Conservation (phyloP, 108 stramenopile species). For the Cafeteria roenbergensis region DNA sequence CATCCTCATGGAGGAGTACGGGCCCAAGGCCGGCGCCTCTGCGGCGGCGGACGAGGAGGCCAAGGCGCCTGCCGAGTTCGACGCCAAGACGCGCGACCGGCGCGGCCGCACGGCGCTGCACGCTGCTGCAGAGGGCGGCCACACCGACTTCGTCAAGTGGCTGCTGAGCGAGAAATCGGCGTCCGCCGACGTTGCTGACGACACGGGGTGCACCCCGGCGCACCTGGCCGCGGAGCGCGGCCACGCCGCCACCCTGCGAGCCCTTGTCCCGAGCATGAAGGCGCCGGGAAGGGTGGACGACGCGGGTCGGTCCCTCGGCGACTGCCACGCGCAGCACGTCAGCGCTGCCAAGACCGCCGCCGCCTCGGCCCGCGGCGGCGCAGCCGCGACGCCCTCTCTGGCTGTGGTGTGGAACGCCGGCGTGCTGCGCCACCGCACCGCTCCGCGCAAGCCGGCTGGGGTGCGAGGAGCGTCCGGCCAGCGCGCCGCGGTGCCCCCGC, state of each 20-base stretch:
- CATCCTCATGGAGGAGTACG: not conserved
- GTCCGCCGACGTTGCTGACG: not conserved
- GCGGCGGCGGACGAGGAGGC: not conserved
- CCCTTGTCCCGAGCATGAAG: not conserved
- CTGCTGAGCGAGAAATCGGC: not conserved
- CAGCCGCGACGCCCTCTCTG: not conserved
- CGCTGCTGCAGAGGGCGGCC: not conserved
- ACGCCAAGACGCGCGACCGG: not conserved
- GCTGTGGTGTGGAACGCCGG: not conserved
- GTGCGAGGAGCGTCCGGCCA: no score
- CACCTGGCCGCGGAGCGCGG: not conserved
- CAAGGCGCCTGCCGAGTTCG: not conserved
- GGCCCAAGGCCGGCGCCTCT: not conserved
- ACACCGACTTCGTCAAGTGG: not conserved
- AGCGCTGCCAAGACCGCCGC: not conserved
- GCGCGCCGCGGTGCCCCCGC: not conserved
- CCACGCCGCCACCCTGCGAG: not conserved
- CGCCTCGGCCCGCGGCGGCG: not conserved
- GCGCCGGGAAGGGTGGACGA: not conserved
- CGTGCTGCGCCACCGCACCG: not conserved
- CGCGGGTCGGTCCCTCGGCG: not conserved
- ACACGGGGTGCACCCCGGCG: not conserved
- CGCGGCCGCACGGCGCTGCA: conserved; percentile 6
- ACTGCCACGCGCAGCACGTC: not conserved
- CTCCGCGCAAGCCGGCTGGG: not conserved